Base-by-base conservation (phyloP, 306 rosid species). In the Prunus campanulata region DNA sequence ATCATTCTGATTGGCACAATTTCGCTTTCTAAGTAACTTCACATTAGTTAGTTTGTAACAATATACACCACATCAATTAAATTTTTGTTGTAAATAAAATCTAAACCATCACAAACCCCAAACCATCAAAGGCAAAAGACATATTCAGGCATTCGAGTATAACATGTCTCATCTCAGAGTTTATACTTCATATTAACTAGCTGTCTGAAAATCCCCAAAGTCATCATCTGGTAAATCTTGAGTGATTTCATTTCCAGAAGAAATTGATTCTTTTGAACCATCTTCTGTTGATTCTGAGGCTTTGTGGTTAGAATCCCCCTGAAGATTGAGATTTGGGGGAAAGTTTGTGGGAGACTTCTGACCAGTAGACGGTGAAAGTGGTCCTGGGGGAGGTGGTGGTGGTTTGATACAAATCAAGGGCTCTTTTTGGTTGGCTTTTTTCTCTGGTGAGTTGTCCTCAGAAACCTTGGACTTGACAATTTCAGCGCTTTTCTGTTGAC, bases 161-260 rank as follows among this genome's bases (percentile, higher is more conserved):
- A 55, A 60, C 66, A 81, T 16, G 57, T 74, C 82, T 30, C 52
- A 44, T 68, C 27, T 64, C 75, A 66, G 42, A 66, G 44, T 46
- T 44, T 20, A 77, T 35, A 35, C 32, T 66, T 50, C 75, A 62
- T n/a, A 78, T 86, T 78, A 95, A 78, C 79, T 86, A 19, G 97
- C 99, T 24, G 92, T 77, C 85, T 95, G 99, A 60, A 95, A 95
- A 77, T 95, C 97, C 13, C 99, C 99, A 57, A 92, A 95, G 86
- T 90, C 97, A 18, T 95, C 97, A 79, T 95, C 97, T 35, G 85
- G 88, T 69, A 83, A 42, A 80, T 80, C 91, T 71, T 71, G 79
- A 25, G 79, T 68, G 80, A 80, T 79, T 80, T 84, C 85, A 59
- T 66, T 78, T 84, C 85, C 90, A 29, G 88, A 70, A 65, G 80